Evolutionary conservation across 2,329 filamentous ascomycete species (phyloP).

Genomic region (Colletotrichum cereale): DNA sequence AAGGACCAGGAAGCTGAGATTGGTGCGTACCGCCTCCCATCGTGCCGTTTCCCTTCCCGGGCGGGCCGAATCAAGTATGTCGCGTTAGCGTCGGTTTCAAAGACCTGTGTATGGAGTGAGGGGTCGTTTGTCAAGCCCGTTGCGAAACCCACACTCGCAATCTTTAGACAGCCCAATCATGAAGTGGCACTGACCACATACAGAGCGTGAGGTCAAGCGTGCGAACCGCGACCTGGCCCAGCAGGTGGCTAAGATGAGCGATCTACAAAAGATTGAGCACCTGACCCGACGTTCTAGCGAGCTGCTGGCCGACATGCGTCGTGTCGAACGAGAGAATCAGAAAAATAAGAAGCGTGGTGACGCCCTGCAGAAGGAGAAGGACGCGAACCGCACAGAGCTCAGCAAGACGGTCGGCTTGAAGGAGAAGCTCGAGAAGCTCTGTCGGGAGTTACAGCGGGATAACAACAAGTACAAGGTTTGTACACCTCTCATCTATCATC

Average conservation of each 20-base stretch:
- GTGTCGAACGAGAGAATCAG: constrained; percentile 90
- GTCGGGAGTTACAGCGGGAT: constrained; percentile 92
- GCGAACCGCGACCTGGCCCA: constrained; percentile 91
- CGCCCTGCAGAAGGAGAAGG: constrained; percentile 95
- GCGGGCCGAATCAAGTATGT: constrained; percentile 33
- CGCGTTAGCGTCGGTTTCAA: constrained; percentile 31
- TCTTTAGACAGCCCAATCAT: constrained; percentile 15
- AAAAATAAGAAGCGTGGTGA: constrained; percentile 98
- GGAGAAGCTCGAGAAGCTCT: constrained; percentile 97
- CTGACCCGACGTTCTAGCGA: constrained; percentile 93
- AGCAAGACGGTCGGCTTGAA: constrained; percentile 92
- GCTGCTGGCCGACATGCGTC: constrained; percentile 93
- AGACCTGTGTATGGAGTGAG: constrained; percentile 6
- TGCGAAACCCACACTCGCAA: not conserved
- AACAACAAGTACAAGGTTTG: constrained; percentile 97
- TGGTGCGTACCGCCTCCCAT: constrained; percentile 64
- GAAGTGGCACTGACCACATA: constrained; percentile 47
- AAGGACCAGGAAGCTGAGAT: constrained; percentile 98
- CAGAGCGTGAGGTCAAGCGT: constrained; percentile 94
- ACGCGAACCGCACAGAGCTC: constrained; percentile 87
- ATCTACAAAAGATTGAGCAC: constrained; percentile 90
- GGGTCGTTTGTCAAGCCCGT: not conserved
- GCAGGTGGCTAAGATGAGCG: constrained; percentile 90
- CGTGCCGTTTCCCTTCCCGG: constrained; percentile 25
- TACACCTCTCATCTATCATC: constrained; percentile 27